These are phyloP conservation scores for Penicillium decumbens DNA, from an alignment of 2,329 filamentous ascomycete species.

Conservation along the genomic window DNA sequence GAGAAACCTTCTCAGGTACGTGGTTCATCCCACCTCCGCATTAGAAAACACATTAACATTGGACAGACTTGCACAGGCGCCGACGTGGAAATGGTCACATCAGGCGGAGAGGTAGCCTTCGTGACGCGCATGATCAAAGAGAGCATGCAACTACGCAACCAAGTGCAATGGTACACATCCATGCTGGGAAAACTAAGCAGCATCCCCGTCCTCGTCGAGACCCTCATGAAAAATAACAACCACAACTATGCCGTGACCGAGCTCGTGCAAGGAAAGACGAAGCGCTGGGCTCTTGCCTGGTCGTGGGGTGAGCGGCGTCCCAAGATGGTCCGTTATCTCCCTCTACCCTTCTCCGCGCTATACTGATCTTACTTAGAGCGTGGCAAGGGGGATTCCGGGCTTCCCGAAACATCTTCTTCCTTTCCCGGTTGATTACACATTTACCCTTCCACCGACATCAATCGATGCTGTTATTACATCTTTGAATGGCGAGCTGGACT, in stretches of 20 bases:
- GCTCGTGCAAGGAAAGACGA: slow-evolving; percentile 76
- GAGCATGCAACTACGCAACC: slow-evolving; percentile 55
- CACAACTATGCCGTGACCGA: slow-evolving; percentile 78
- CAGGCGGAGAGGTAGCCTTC: slow-evolving; percentile 73
- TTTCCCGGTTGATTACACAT: slow-evolving; percentile 49
- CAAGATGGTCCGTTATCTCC: slow-evolving; percentile 39
- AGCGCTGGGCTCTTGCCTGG: slow-evolving; percentile 85
- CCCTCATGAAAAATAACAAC: slow-evolving; percentile 54
- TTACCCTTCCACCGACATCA: slow-evolving; percentile 31
- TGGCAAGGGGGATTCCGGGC: slow-evolving; percentile 39
- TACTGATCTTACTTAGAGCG: slow-evolving; percentile 16
- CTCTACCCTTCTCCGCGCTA: too few species aligned
- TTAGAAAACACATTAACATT: not conserved
- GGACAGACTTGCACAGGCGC: slow-evolving; percentile 63
- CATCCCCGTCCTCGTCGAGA: slow-evolving; percentile 56
- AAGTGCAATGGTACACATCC: slow-evolving; percentile 80
- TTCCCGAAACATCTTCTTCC: slow-evolving; percentile 51
- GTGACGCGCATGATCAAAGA: slow-evolving; percentile 66
- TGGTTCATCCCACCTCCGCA: not conserved
- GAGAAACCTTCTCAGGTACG: slow-evolving; percentile 65
- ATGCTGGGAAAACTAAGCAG: slow-evolving; percentile 84
- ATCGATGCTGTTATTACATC: slow-evolving; percentile 33
- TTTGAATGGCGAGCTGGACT: slow-evolving; percentile 48
- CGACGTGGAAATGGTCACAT: slow-evolving; percentile 76
- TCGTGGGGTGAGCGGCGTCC: slow-evolving; percentile 69